Conservation (phyloP, 2,329 filamentous ascomycete species). For the Epichloe bromicola region DNA sequence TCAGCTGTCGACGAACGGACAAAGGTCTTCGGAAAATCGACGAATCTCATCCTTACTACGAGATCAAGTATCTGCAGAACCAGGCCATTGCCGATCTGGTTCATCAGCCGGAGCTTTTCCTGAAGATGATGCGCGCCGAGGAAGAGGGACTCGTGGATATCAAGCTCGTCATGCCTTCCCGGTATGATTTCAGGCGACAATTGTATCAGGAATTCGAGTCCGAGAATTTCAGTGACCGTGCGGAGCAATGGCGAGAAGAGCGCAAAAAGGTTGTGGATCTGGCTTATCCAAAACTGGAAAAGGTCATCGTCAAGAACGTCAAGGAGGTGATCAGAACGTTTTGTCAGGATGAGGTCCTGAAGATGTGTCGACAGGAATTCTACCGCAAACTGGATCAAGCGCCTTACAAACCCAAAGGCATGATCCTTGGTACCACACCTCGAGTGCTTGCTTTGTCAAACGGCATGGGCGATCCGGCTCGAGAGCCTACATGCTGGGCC, state of each 20-base stretch:
- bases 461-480: slow-evolving; percentile 57
- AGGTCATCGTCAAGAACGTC: slow-evolving; percentile 75
- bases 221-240: slow-evolving; percentile 88
- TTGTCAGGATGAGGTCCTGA: slow-evolving; percentile 87
- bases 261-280: slow-evolving; percentile 73
- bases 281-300: slow-evolving; percentile 70
- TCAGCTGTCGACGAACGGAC: slow-evolving; percentile 83
- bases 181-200: slow-evolving; percentile 61
- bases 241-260: slow-evolving; percentile 88
- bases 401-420: slow-evolving; percentile 87
- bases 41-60: slow-evolving; percentile 90
- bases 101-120: slow-evolving; percentile 72
- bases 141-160: slow-evolving; percentile 87
- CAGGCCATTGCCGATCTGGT: slow-evolving; percentile 75
- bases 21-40: slow-evolving; percentile 91
- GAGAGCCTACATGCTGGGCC: slow-evolving; percentile 79
- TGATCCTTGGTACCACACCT: slow-evolving; percentile 76
- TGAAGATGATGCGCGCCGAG: slow-evolving; percentile 96
- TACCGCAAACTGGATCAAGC: slow-evolving; percentile 86
- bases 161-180: slow-evolving; percentile 61
- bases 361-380: slow-evolving; percentile 77
- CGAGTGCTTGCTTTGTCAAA: slow-evolving; percentile 80
- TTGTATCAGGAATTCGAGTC: slow-evolving; percentile 79
- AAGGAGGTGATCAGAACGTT: slow-evolving; percentile 90
- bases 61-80: slow-evolving; percentile 91